phyloP scores from a whole-genome alignment of 2,329 filamentous ascomycete species.

The Amphichorda felina region DNA sequence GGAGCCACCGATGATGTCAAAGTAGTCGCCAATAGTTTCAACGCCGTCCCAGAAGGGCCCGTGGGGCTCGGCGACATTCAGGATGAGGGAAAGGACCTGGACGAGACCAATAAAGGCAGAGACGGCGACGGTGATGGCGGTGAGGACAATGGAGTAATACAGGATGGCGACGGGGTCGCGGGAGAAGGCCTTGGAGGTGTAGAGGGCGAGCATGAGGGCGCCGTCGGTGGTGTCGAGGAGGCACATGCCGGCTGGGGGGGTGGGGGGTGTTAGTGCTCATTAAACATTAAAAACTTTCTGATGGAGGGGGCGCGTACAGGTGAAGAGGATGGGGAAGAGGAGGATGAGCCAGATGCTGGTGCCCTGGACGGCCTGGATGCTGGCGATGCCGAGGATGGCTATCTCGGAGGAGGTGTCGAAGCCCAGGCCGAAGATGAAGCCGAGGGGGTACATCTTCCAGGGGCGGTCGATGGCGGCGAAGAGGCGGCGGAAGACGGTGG shows the following conservation, averaged over 20 bases:
- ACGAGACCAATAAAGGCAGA: constrained; percentile 77
- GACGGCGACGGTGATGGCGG: constrained; percentile 70
- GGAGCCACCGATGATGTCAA: constrained; percentile 72
- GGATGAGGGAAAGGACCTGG: constrained; percentile 68
- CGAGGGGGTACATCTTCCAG: constrained; percentile 95
- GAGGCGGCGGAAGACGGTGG: constrained; percentile 57
- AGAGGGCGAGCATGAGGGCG: constrained; percentile 88
- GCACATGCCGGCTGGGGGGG: constrained; percentile 77
- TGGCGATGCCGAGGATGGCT: constrained; percentile 80
- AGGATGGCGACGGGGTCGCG: constrained; percentile 79
- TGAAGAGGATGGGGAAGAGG: constrained; percentile 84
- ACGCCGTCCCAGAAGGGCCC: constrained; percentile 91
- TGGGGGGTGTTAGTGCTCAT: constrained; percentile 13
- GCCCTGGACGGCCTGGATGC: constrained; percentile 72
- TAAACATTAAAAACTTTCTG: neutral
- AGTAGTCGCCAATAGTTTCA: constrained; percentile 62
- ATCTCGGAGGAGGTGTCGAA: constrained; percentile 96
- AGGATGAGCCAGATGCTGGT: constrained; percentile 91
- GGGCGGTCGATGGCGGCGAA: constrained; percentile 65
- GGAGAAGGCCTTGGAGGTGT: constrained; percentile 68
- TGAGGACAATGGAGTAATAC: constrained; percentile 87
- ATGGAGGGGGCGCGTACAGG: constrained; percentile 35
- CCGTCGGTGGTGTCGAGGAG: constrained; percentile 86
- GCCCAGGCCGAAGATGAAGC: constrained; percentile 79
- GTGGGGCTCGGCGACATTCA: constrained; percentile 60